Evolutionary conservation across 2,329 filamentous ascomycete species (phyloP).

Genomic region (Colletotrichum caudatum): DNA sequence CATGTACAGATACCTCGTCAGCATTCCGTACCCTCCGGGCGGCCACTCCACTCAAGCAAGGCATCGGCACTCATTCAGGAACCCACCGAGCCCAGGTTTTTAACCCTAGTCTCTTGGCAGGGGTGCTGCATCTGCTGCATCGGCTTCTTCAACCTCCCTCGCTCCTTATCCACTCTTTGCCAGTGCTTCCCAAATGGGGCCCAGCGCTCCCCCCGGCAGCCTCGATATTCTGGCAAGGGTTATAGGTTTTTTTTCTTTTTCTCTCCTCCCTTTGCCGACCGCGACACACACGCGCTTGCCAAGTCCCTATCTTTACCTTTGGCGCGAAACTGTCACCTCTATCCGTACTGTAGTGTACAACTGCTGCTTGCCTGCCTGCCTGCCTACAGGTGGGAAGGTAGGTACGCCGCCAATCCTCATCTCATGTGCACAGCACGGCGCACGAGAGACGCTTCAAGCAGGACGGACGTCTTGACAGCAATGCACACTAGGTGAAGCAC

Average conservation of each 20-base stretch:
- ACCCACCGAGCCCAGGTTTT: constrained; percentile 36
- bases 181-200: constrained; percentile 1
- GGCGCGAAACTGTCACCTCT: neutral
- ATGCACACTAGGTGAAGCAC: neutral
- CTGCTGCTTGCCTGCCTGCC: no score
- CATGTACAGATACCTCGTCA: constrained; percentile 28
- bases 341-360: neutral
- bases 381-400: no score
- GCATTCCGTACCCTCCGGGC: constrained; percentile 31
- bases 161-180: constrained; percentile 23
- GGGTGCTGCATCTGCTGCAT: constrained; percentile 10
- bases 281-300: constrained; percentile 27
- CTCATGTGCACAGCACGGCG: neutral
- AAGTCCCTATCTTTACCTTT: constrained; percentile 33
- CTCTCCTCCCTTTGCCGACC: constrained; percentile 8
- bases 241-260: constrained; percentile 22
- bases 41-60: constrained; percentile 31
- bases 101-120: constrained; percentile 30
- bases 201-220: constrained; percentile 6
- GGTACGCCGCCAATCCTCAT: neutral
- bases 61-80: constrained; percentile 40
- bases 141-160: constrained; percentile 34
- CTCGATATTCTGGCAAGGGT: constrained; percentile 22
- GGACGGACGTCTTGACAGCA: constrained; percentile 5
- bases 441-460: neutral